Percentiles rank a stretch among this genome's conserved stretches.
Evolutionary conservation across 495 filamentous ascomycete genomes (phyloP).

Genomic region (Choiromyces venosus): DNA sequence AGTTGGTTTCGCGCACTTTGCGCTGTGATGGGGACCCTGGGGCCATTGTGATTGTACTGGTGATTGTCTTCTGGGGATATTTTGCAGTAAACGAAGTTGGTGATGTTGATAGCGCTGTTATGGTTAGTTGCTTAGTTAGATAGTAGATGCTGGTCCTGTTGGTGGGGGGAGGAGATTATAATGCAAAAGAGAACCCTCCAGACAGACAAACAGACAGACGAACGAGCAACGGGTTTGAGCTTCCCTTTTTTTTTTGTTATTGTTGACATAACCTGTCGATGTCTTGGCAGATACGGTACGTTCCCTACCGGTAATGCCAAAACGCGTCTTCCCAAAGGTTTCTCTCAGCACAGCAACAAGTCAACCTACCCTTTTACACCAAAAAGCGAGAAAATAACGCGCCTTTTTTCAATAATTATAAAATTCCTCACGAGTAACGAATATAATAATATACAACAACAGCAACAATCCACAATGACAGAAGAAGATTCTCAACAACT

Average conservation of each 20-base stretch:
- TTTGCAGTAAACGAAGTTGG: not conserved
- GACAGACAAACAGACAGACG: not conserved
- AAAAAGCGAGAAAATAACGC: not conserved
- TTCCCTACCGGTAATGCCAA: not conserved
- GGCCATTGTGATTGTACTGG: constrained; percentile 13
- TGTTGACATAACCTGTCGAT: not conserved
- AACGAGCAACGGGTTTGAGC: not conserved
- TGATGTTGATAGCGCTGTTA: not conserved
- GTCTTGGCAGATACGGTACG: not conserved
- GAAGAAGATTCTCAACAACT: constrained; percentile 48
- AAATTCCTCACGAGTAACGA: not conserved
- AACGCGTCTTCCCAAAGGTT: not conserved
- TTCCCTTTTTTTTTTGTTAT: no score
- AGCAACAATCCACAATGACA: constrained; percentile 44
- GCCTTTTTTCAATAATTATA: not conserved
- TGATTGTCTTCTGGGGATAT: not conserved
- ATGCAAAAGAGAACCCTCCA: not conserved
- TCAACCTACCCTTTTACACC: not conserved
- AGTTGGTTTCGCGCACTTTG: constrained; percentile 56
- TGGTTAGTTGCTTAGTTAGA: not conserved
- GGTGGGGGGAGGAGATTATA: not conserved
- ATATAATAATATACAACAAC: not conserved
- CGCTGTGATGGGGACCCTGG: constrained; percentile 16
- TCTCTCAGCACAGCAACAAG: not conserved
- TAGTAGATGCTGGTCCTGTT: not conserved